These are phyloP conservation scores for Dactylellina haptotyla DNA, from an alignment of 2,329 filamentous ascomycete genomes.

Conservation along the genomic window DNA sequence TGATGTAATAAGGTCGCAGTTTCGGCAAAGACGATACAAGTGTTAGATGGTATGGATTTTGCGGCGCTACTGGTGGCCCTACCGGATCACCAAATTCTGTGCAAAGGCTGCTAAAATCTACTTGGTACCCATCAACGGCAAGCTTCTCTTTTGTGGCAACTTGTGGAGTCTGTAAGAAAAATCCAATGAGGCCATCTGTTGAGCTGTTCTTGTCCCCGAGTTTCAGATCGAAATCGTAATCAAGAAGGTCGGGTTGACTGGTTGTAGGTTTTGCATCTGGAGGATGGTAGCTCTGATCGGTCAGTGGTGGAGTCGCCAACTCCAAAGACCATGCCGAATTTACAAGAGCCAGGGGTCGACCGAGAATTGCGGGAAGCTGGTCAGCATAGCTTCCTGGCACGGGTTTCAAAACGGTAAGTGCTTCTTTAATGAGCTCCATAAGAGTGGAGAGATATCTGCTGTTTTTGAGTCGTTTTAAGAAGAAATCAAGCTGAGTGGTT, in stretches of 20 bases:
- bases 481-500: slow-evolving; percentile 57
- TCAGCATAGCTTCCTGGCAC: slow-evolving; percentile 61
- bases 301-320: slow-evolving; percentile 56
- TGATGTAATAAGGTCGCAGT: background rate
- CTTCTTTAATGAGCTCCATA: slow-evolving; percentile 61
- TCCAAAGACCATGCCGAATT: slow-evolving; percentile 63
- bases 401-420: slow-evolving; percentile 56
- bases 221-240: slow-evolving; percentile 61
- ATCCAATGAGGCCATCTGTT: slow-evolving; percentile 63
- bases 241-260: too few species aligned
- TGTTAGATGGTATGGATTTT: too few species aligned
- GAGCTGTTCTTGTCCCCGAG: slow-evolving; percentile 60
- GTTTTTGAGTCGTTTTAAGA: slow-evolving; percentile 58
- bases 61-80: too few species aligned
- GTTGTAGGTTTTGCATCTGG: background rate
- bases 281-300: slow-evolving; percentile 2
- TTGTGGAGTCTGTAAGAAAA: slow-evolving; percentile 59
- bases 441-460: slow-evolving; percentile 60
- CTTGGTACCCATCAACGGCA: slow-evolving; percentile 55
- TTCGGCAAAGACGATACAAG: too few species aligned
- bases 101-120: slow-evolving; percentile 59
- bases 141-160: slow-evolving; percentile 49
- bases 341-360: slow-evolving; percentile 63
- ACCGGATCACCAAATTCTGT: background rate
- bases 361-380: slow-evolving; percentile 61